phyloP scores from a whole-genome alignment of 495 filamentous ascomycete species.

The Chaetomium fimeti region DNA sequence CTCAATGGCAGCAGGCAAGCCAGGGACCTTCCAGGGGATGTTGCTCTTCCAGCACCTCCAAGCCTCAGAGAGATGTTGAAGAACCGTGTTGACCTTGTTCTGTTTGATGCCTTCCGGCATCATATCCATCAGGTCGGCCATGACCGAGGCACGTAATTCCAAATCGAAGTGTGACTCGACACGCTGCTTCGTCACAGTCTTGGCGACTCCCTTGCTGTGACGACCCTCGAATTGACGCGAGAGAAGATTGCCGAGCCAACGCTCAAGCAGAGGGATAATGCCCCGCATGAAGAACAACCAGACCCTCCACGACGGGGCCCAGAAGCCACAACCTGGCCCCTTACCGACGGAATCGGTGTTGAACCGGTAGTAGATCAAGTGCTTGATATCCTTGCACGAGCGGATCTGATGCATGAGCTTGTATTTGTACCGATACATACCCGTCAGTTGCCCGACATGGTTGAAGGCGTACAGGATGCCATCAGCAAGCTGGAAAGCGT shows the following conservation, averaged over 20 bases:
- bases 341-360: slow-evolving; percentile 98
- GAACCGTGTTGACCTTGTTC: slow-evolving; percentile 97
- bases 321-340: slow-evolving; percentile 97
- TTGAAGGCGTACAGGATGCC: slow-evolving; percentile 99
- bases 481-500: slow-evolving; percentile 98
- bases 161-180: slow-evolving; percentile 99
- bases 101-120: slow-evolving; percentile 99
- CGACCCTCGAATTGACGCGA: slow-evolving; percentile 98
- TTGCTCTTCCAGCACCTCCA: slow-evolving; percentile 99
- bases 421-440: slow-evolving; percentile 99
- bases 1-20: slow-evolving; percentile 92
- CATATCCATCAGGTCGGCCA: slow-evolving; percentile 99
- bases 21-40: slow-evolving; percentile 98
- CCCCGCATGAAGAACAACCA: slow-evolving; percentile 99
- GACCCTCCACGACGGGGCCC: slow-evolving; percentile 98
- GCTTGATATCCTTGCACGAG: slow-evolving; percentile 98
- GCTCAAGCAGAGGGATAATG: slow-evolving; percentile 92
- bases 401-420: slow-evolving; percentile 99
- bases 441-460: slow-evolving; percentile 96
- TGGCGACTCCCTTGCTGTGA: slow-evolving; percentile 98
- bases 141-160: slow-evolving; percentile 95
- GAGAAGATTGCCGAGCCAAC: slow-evolving; percentile 96
- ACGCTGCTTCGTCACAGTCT: slow-evolving; percentile 98
- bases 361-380: slow-evolving; percentile 99
- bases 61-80: slow-evolving; percentile 95